phyloP scores from a whole-genome alignment of 345 rosid genomes.

The Gossypium herbaceum region DNA sequence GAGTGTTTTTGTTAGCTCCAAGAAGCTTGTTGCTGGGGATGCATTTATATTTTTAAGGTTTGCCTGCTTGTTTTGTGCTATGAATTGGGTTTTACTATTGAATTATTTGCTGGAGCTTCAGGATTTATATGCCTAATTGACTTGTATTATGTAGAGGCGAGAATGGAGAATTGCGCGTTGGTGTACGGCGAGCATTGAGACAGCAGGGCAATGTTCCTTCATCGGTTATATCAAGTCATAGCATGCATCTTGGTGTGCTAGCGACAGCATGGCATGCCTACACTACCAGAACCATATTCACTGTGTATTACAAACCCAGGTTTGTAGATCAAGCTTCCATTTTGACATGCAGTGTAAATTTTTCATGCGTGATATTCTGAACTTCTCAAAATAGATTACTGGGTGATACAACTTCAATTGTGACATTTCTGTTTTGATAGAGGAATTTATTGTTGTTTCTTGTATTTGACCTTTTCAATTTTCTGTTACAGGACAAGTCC shows the following conservation, averaged over 20 bases:
- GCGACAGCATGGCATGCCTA: constrained; percentile 90
- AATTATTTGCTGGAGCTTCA: neutral
- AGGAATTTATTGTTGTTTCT: neutral
- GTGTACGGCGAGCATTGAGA: constrained; percentile 82
- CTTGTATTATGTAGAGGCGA: constrained; percentile 48
- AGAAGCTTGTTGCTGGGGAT: constrained; percentile 84
- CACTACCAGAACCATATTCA: constrained; percentile 71
- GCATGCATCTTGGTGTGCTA: constrained; percentile 92
- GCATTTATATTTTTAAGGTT: constrained; percentile 91
- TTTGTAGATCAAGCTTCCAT: constrained; percentile 14
- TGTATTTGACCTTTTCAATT: neutral
- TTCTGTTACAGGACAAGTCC: constrained; percentile 64
- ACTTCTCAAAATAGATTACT: neutral
- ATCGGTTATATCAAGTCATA: constrained; percentile 84
- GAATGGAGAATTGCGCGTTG: constrained; percentile 80
- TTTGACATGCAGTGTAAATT: neutral
- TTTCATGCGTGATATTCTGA: neutral
- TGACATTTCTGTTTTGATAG: neutral
- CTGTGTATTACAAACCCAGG: constrained; percentile 90
- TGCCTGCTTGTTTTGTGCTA: neutral
- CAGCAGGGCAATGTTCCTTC: constrained; percentile 71
- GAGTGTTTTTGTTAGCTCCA: constrained; percentile 88
- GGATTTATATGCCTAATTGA: neutral
- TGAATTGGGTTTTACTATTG: neutral
- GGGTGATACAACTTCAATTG: neutral